phyloP scores from a whole-genome alignment of 805 yeast genomes.

The Ogataea nakhonphanomensis region DNA sequence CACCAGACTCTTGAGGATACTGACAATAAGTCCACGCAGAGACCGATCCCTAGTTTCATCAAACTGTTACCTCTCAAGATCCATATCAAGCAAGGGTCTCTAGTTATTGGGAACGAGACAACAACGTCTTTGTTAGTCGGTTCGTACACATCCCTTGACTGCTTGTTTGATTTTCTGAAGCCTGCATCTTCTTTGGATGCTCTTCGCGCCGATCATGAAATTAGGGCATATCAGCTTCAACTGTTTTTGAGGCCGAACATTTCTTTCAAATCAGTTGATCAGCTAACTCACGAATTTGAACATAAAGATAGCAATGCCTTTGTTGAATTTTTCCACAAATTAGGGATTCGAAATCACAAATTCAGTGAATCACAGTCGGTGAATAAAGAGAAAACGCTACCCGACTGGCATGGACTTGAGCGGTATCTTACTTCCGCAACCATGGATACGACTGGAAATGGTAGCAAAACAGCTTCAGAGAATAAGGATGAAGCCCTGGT shows the following conservation, averaged over 20 bases:
- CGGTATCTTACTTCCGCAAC: constrained; percentile 50
- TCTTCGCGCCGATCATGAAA: constrained; percentile 44
- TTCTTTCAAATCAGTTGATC: constrained; percentile 42
- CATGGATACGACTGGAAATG: constrained; percentile 27
- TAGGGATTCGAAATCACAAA: neutral
- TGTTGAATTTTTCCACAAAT: constrained; percentile 1
- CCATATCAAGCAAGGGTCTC: constrained; percentile 59
- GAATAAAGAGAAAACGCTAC: constrained; percentile 18
- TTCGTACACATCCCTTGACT: constrained; percentile 53
- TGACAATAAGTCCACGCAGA: neutral
- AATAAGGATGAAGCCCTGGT: constrained; percentile 25
- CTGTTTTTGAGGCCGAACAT: constrained; percentile 68
- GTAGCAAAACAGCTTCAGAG: constrained; percentile 1
- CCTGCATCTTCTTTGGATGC: constrained; percentile 50
- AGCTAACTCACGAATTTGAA: constrained; percentile 11
- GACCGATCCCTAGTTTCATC: constrained; percentile 20
- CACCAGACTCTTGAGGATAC: constrained; percentile 12
- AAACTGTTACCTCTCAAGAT: constrained; percentile 60
- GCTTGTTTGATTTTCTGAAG: constrained; percentile 52
- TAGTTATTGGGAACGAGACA: constrained; percentile 74
- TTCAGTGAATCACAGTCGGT: no score
- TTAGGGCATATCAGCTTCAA: constrained; percentile 50
- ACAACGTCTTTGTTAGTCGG: constrained; percentile 71
- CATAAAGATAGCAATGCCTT: neutral
- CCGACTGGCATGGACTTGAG: constrained; percentile 73